Evolutionary conservation across 345 rosid species (phyloP).

Genomic region (Orychophragmus violaceus): DNA sequence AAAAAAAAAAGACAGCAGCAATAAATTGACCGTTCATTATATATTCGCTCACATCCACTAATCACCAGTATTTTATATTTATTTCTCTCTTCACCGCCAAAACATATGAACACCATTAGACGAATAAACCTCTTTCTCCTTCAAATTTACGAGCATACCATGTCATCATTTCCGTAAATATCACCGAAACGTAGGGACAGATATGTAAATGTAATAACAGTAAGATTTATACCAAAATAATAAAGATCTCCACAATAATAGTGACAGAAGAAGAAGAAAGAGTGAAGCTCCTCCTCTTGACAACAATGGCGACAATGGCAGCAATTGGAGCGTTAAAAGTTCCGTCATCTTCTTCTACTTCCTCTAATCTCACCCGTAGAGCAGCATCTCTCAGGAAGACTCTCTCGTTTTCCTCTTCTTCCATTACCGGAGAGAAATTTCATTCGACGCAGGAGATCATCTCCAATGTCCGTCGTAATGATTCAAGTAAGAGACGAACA

Average conservation of each 20-base stretch:
- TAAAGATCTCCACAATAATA: constrained; percentile 2
- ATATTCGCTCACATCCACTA: constrained; percentile 12
- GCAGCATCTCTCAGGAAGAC: neutral
- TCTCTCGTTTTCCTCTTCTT: constrained; percentile 57
- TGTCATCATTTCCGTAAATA: neutral
- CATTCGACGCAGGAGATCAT: neutral
- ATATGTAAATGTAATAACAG: neutral
- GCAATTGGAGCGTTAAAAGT: constrained; percentile 42
- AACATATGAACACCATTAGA: neutral
- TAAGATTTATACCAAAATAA: neutral
- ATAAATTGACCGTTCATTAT: constrained; percentile 20
- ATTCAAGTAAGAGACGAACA: constrained; percentile 26
- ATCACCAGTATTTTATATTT: neutral
- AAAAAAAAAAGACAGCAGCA: neutral
- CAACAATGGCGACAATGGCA: constrained; percentile 59
- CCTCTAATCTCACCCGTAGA: constrained; percentile 15
- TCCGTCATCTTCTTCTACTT: constrained; percentile 24
- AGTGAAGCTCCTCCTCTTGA: neutral
- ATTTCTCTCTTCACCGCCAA: constrained; percentile 16
- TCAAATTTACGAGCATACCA: neutral
- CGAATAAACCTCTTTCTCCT: neutral
- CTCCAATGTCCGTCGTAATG: neutral
- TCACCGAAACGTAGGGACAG: neutral
- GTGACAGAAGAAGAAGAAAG: neutral
- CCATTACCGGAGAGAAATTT: constrained; percentile 54